Conservation (phyloP, 495 filamentous ascomycete species). For the Penicillium verhagenii region DNA sequence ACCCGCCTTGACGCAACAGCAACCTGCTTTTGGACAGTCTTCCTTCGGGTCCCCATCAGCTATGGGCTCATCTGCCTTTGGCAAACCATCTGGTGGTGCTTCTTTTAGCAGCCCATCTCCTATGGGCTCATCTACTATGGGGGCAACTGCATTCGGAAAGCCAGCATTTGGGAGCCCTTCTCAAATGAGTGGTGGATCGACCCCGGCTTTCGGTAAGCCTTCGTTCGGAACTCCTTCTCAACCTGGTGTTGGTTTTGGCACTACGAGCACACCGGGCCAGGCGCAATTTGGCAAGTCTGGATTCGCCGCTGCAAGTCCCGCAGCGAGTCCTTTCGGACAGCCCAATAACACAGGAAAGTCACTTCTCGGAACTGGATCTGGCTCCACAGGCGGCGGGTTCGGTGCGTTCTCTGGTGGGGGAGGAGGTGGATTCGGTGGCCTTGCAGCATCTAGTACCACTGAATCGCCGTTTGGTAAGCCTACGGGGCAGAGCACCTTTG, state of each 20-base stretch:
- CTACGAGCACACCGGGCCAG: slow-evolving; percentile 28
- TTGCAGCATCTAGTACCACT: slow-evolving; percentile 31
- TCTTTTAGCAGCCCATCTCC: slow-evolving; percentile 42
- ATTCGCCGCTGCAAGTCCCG: slow-evolving; percentile 43
- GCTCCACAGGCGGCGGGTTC: slow-evolving; percentile 37
- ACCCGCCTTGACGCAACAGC: slow-evolving; percentile 12
- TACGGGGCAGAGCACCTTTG: slow-evolving; percentile 3
- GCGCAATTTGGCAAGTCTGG: slow-evolving; percentile 37
- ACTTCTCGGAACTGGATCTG: slow-evolving; percentile 24
- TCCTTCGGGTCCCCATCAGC: slow-evolving; percentile 38
- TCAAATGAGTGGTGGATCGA: slow-evolving; percentile 21
- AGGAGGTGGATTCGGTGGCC: slow-evolving; percentile 32
- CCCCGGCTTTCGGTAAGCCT: slow-evolving; percentile 48
- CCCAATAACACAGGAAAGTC: slow-evolving; percentile 30
- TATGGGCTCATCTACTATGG: slow-evolving; percentile 31
- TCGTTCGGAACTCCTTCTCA: slow-evolving; percentile 37
- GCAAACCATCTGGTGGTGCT: slow-evolving; percentile 24
- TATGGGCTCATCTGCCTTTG: slow-evolving; percentile 37
- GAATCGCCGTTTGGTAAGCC: slow-evolving; percentile 15
- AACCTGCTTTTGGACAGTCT: slow-evolving; percentile 41
- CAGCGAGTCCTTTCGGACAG: slow-evolving; percentile 43
- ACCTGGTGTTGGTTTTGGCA: slow-evolving; percentile 27
- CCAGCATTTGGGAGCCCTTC: slow-evolving; percentile 29
- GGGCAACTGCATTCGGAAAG: slow-evolving; percentile 39
- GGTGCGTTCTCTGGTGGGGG: slow-evolving; percentile 29